Percentiles rank a stretch among this genome's conserved stretches.
Evolutionary conservation across 805 yeast genomes (phyloP).

Genomic region (Kuraishia molischiana): DNA sequence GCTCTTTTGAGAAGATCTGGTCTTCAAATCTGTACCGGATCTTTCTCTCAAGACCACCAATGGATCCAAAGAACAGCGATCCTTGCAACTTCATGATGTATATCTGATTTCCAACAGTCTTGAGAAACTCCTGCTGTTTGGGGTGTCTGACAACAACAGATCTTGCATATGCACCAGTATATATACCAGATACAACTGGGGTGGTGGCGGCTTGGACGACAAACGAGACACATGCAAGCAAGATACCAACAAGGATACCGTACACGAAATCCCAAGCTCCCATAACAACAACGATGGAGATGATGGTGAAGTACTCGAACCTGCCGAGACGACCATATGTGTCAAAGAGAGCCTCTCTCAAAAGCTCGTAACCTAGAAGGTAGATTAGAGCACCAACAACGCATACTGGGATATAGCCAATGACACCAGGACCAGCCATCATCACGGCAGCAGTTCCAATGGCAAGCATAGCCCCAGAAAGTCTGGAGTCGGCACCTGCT

Average conservation of each 20-base stretch:
- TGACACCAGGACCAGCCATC: slow-evolving; percentile 85
- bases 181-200: slow-evolving; percentile 73
- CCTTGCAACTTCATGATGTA: slow-evolving; percentile 83
- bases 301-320: slow-evolving; percentile 78
- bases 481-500: slow-evolving; percentile 86
- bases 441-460: slow-evolving; percentile 70
- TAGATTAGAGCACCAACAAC: slow-evolving; percentile 93
- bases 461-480: slow-evolving; percentile 88
- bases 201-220: slow-evolving; percentile 85
- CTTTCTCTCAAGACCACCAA: slow-evolving; percentile 78
- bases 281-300: slow-evolving; percentile 87
- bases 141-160: slow-evolving; percentile 91
- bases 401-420: slow-evolving; percentile 90
- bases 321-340: slow-evolving; percentile 66
- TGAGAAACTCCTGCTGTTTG: slow-evolving; percentile 74
- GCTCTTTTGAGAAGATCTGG: slow-evolving; percentile 36
- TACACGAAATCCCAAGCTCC: slow-evolving; percentile 92
- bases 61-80: slow-evolving; percentile 88
- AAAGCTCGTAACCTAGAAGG: slow-evolving; percentile 79
- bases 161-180: slow-evolving; percentile 80
- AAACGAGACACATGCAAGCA: slow-evolving; percentile 89
- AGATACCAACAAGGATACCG: slow-evolving; percentile 84
- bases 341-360: slow-evolving; percentile 80
- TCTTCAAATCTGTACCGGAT: slow-evolving; percentile 59
- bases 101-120: slow-evolving; percentile 83